phyloP scores from a whole-genome alignment of 176 grass and related monocot genomes.

The Coix lacrymajobi region DNA sequence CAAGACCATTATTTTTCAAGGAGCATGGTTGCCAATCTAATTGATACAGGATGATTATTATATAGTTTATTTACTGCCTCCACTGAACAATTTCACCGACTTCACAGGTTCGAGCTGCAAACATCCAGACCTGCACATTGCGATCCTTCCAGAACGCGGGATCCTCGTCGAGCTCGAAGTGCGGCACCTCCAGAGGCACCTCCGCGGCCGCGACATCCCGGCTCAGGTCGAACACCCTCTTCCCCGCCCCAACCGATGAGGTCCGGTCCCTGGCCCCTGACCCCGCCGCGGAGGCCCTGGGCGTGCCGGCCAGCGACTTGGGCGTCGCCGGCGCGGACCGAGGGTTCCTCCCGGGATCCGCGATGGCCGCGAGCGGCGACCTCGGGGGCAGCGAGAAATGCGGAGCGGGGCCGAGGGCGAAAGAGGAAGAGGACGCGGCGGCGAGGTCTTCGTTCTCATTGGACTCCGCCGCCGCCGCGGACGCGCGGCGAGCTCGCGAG shows the following conservation, averaged over 20 bases:
- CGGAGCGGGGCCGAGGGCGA: not conserved
- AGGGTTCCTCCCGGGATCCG: conserved; percentile 49
- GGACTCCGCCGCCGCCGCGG: conserved; percentile 26
- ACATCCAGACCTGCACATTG: conserved; percentile 75
- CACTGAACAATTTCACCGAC: not conserved
- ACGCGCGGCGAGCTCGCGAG: conserved; percentile 6
- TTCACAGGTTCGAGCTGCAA: not conserved
- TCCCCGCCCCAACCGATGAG: conserved; percentile 39
- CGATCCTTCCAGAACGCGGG: conserved; percentile 85
- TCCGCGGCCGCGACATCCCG: conserved; percentile 36
- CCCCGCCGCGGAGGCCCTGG: conserved; percentile 30
- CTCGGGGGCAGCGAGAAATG: conserved; percentile 36
- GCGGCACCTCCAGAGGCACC: conserved; percentile 43
- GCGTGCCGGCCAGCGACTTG: conserved; percentile 45
- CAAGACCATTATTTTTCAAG: not conserved
- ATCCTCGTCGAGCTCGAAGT: conserved; percentile 89
- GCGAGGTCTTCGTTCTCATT: conserved; percentile 64
- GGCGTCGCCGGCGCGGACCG: conserved; percentile 64
- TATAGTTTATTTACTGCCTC: not conserved
- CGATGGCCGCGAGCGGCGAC: conserved; percentile 76
- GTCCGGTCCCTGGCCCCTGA: conserved; percentile 42
- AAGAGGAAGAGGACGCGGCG: conserved; percentile 6
- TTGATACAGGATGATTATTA: not conserved
- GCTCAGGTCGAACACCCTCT: conserved; percentile 36
- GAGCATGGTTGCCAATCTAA: not conserved